phyloP scores from a whole-genome alignment of 129 eudicot genomes.

The Tanacetum coccineum region DNA sequence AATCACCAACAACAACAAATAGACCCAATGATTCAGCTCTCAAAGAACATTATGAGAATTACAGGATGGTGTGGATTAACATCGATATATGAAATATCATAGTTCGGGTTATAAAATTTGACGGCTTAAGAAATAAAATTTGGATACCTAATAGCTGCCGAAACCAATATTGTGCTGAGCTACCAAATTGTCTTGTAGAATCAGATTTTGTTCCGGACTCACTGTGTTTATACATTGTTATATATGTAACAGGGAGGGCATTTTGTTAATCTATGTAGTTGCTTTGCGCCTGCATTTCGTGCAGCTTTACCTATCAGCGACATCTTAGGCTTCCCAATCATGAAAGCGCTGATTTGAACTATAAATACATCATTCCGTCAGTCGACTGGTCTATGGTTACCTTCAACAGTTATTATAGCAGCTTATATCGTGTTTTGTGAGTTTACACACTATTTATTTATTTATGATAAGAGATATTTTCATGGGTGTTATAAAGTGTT shows the following conservation, averaged over 20 bases:
- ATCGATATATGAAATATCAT: not conserved
- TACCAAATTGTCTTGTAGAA: constrained; percentile 13
- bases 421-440: too few relatives aligned
- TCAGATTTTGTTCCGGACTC: constrained; percentile 20
- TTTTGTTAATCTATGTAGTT: constrained; percentile 9
- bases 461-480: too few relatives aligned
- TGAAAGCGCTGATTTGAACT: constrained; percentile 9
- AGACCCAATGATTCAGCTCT: constrained; percentile 58
- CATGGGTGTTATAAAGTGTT: too few relatives aligned
- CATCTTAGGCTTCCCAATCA: constrained; percentile 1
- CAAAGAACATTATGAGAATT: constrained; percentile 81
- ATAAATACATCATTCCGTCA: too few relatives aligned
- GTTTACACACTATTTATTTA: too few relatives aligned
- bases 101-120: constrained; percentile 6
- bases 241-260: not conserved
- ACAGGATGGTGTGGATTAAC: not conserved
- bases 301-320: constrained; percentile 12
- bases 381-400: too few relatives aligned
- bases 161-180: constrained; percentile 11
- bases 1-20: constrained; percentile 63
- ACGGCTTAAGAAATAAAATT: constrained; percentile 28
- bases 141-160: constrained; percentile 29
- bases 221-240: constrained; percentile 14
- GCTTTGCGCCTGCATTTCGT: constrained; percentile 2
- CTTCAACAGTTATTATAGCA: too few relatives aligned